These are phyloP conservation scores for Tetrastigma voinierianum DNA, from an alignment of 164 flowering plant genomes.

Conservation along the genomic window DNA sequence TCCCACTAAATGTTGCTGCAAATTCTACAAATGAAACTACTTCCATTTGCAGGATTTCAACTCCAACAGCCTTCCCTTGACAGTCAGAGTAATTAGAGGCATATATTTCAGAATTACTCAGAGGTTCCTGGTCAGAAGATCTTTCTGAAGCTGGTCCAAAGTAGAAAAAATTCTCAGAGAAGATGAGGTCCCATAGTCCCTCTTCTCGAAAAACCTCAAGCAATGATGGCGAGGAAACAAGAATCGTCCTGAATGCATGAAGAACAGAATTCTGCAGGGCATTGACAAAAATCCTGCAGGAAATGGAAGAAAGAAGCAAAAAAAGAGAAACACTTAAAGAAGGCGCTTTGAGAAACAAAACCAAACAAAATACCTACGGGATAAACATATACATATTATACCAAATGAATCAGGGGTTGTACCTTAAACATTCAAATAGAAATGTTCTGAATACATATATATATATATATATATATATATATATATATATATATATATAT, in stretches of 20 bases:
- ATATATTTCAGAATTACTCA: slow-evolving; percentile 10
- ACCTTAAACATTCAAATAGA: not conserved
- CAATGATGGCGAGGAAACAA: slow-evolving; percentile 52
- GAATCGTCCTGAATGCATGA: slow-evolving; percentile 65
- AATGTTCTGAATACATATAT: not conserved
- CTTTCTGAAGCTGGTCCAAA: slow-evolving; percentile 58
- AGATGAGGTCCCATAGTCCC: slow-evolving; percentile 88
- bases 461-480: too few relatives aligned
- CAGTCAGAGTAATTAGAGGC: slow-evolving; percentile 18
- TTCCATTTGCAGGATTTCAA: slow-evolving; percentile 68
- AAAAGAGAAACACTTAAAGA: not conserved
- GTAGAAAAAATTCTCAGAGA: slow-evolving; percentile 87
- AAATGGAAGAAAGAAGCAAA: slow-evolving; percentile 8
- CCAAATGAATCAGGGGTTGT: not conserved
- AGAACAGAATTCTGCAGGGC: slow-evolving; percentile 64
- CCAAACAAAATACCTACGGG: not conserved
- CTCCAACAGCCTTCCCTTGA: slow-evolving; percentile 30
- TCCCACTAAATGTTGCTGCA: slow-evolving; percentile 72
- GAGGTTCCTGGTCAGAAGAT: slow-evolving; percentile 17
- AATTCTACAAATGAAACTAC: slow-evolving; percentile 78
- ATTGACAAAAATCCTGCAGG: slow-evolving; percentile 66
- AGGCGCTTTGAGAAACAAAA: not conserved
- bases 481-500: too few relatives aligned
- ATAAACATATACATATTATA: not conserved
- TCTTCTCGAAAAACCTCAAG: slow-evolving; percentile 76